Percentiles rank a stretch among this genome's conserved stretches.
These are phyloP conservation scores for Puccinellia tenuiflora DNA, from an alignment of 176 grass and related monocot species.

Conservation along the genomic window DNA sequence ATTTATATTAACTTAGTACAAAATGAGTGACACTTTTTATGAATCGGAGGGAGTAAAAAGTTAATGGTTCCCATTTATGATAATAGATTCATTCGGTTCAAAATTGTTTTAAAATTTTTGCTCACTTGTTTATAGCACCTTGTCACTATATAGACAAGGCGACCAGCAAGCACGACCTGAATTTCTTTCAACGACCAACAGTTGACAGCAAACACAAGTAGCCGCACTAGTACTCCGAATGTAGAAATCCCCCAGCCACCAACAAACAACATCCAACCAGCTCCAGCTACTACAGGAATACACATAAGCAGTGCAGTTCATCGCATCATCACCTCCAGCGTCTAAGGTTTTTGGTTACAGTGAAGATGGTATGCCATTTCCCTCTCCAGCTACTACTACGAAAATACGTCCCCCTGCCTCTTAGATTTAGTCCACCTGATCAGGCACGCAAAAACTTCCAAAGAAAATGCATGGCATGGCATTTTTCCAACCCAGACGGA, in stretches of 20 bases:
- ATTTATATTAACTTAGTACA: too few species aligned
- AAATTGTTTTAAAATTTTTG: not conserved
- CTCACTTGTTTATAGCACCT: not conserved
- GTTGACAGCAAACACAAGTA: not conserved
- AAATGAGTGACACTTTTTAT: too few species aligned
- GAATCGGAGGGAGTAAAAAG: too few species aligned
- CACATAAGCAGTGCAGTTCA: constrained; percentile 20
- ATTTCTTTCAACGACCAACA: not conserved
- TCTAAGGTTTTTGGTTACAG: not conserved
- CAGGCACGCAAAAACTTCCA: constrained; percentile 10
- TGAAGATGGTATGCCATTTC: constrained; percentile 4
- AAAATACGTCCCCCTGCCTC: constrained; percentile 15
- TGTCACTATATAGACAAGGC: not conserved
- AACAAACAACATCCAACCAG: constrained; percentile 14
- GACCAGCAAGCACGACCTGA: not conserved
- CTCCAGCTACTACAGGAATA: constrained; percentile 16
- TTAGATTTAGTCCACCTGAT: constrained; percentile 7
- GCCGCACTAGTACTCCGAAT: not conserved
- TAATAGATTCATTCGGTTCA: not conserved
- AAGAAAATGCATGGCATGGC: constrained; percentile 6
- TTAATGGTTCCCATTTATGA: not conserved
- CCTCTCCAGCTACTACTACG: constrained; percentile 17
- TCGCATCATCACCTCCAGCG: not conserved
- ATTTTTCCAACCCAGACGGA: not conserved
- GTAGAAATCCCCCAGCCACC: not conserved